Conservation (phyloP, 83 land plant species). For the Thuja plicata region DNA sequence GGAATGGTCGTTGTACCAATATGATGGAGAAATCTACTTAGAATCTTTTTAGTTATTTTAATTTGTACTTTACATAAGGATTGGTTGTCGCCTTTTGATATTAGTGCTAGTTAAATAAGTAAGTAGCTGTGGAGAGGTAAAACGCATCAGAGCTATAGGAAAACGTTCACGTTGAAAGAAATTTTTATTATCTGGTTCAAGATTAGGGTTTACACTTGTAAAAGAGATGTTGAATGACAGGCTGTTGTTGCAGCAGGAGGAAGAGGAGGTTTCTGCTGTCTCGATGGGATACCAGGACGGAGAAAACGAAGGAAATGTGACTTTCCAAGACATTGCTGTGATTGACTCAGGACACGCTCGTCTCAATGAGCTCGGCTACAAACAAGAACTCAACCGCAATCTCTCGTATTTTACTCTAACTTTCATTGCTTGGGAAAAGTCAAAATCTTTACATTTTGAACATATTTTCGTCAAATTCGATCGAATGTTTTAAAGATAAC, state of each 20-base stretch:
- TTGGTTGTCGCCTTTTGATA: neutral
- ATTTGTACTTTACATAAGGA: neutral
- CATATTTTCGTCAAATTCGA: neutral
- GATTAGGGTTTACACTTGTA: neutral
- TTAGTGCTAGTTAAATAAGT: neutral
- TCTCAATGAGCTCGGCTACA: conserved; percentile 78
- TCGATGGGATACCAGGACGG: neutral
- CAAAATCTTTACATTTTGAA: neutral
- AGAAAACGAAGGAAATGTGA: neutral
- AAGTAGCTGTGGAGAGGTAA: neutral
- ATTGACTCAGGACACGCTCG: conserved; percentile 66
- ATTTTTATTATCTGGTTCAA: neutral
- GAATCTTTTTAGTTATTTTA: too few species aligned
- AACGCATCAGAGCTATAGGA: neutral
- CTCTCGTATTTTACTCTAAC: conserved; percentile 56
- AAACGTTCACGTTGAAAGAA: neutral
- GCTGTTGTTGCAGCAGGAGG: neutral
- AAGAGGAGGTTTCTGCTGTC: neutral
- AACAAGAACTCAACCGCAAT: conserved; percentile 81
- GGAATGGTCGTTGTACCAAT: neutral
- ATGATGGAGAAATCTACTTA: too few species aligned
- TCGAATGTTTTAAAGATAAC: neutral
- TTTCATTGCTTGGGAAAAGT: neutral
- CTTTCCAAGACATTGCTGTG: neutral
- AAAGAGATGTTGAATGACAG: neutral